Evolutionary conservation across 495 filamentous ascomycete species (phyloP).

Genomic region (Penicillium nucicola): DNA sequence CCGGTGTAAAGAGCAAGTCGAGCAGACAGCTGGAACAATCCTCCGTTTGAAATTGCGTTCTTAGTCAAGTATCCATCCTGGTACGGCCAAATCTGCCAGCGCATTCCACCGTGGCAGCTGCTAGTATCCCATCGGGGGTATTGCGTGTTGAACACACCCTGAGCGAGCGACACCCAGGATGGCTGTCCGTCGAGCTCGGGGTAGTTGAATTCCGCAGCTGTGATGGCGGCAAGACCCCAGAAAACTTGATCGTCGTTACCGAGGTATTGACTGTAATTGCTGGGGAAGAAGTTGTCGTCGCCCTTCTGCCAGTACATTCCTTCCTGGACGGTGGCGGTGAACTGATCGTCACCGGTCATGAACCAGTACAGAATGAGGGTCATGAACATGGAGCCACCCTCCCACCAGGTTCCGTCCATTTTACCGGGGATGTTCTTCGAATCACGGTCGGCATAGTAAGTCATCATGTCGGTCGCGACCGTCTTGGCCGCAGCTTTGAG

Average conservation of each 20-base stretch:
- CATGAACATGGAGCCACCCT: conserved; percentile 72
- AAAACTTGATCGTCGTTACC: conserved; percentile 80
- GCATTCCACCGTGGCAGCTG: conserved; percentile 71
- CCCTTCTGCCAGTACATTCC: conserved; percentile 71
- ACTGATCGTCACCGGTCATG: conserved; percentile 66
- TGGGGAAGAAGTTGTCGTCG: conserved; percentile 62
- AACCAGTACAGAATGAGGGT: conserved; percentile 76
- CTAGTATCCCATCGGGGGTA: conserved; percentile 62
- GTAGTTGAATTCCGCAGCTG: conserved; percentile 71
- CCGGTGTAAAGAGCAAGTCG: conserved; percentile 71
- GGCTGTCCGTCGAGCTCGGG: conserved; percentile 57
- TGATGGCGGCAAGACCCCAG: conserved; percentile 72
- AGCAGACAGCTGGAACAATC: conserved; percentile 79
- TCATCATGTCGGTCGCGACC: conserved; percentile 62
- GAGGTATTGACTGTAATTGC: conserved; percentile 45
- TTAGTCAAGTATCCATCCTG: conserved; percentile 81
- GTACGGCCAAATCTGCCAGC: conserved; percentile 83
- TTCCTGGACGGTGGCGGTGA: conserved; percentile 59
- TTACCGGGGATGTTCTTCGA: conserved; percentile 63
- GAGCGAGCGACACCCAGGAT: conserved; percentile 60
- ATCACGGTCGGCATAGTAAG: conserved; percentile 61
- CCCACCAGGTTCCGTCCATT: conserved; percentile 69
- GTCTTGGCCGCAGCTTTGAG: conserved; percentile 59
- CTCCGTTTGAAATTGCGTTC: conserved; percentile 75
- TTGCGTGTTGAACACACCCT: conserved; percentile 63